Conservation (phyloP, 345 rosid species). For the Rhodomyrtus tomentosa region DNA sequence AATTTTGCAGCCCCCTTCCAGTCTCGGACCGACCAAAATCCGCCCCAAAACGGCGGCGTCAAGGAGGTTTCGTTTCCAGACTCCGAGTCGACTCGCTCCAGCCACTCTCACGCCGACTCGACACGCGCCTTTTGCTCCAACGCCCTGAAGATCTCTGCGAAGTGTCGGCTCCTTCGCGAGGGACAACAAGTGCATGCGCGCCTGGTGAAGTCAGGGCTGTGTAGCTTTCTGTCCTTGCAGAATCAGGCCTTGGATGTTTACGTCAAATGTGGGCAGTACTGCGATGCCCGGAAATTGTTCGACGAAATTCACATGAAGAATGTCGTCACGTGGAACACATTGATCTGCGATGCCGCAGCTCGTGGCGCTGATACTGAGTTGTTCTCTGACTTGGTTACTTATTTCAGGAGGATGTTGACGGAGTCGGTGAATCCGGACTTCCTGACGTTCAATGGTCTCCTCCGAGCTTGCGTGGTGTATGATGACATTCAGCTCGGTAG, state of each 20-base stretch:
- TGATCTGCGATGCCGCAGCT: constrained; percentile 31
- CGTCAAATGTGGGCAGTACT: constrained; percentile 17
- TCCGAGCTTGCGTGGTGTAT: constrained; percentile 32
- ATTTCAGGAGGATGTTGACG: constrained; percentile 31
- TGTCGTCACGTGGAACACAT: constrained; percentile 52
- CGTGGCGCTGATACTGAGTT: not conserved
- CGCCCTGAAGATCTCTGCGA: constrained; percentile 26
- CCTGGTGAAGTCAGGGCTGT: constrained; percentile 29
- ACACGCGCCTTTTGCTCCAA: constrained; percentile 6
- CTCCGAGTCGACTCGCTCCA: not conserved
- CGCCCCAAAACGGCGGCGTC: not conserved
- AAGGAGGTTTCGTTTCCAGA: not conserved
- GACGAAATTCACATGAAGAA: constrained; percentile 58
- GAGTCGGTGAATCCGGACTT: constrained; percentile 29
- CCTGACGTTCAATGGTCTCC: constrained; percentile 38
- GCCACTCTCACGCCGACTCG: not conserved
- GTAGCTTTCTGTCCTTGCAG: constrained; percentile 21
- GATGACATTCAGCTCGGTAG: constrained; percentile 24
- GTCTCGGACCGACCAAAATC: not conserved
- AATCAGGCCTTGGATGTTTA: constrained; percentile 42
- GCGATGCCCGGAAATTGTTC: constrained; percentile 28
- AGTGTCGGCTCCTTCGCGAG: constrained; percentile 4
- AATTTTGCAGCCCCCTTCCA: not conserved
- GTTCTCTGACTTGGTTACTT: constrained; percentile 8
- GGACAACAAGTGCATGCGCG: constrained; percentile 32